Evolutionary conservation across 257 asterid species (phyloP).

Genomic region (Perilla frutescens): DNA sequence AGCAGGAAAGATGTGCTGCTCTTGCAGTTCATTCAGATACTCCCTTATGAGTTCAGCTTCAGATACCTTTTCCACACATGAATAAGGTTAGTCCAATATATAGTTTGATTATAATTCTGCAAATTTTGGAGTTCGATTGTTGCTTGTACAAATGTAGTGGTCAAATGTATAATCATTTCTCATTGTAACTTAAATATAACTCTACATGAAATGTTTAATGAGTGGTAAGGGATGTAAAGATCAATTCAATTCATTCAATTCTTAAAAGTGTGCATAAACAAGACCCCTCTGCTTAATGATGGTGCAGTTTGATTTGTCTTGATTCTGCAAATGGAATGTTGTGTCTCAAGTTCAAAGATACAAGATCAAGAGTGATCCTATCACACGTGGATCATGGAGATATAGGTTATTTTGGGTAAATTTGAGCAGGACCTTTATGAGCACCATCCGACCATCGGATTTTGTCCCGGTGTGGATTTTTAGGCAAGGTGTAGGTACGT

Average conservation of each 20-base stretch:
- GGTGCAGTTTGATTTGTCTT: background rate
- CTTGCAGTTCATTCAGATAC: constrained; percentile 54
- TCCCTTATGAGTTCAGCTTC: constrained; percentile 87
- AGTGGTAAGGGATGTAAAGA: constrained; percentile 24
- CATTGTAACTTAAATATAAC: constrained; percentile 49
- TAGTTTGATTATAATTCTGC: constrained; percentile 24
- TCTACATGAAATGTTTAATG: constrained; percentile 16
- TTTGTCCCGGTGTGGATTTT: too few species aligned
- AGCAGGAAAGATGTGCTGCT: constrained; percentile 51
- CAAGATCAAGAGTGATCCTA: too few species aligned
- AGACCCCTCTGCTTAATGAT: background rate
- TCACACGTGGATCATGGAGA: too few species aligned
- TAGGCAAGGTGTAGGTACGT: too few species aligned
- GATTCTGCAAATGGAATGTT: background rate
- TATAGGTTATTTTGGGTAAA: too few species aligned
- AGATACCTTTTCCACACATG: constrained; percentile 75
- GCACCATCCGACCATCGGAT: too few species aligned
- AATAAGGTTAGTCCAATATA: constrained; percentile 36
- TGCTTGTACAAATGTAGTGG: constrained; percentile 45
- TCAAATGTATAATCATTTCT: constrained; percentile 28
- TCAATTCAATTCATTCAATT: constrained; percentile 26
- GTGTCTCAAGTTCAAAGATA: too few species aligned
- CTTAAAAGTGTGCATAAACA: constrained; percentile 16
- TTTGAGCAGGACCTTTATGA: too few species aligned
- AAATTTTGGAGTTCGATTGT: constrained; percentile 43